Evolutionary conservation across 2,329 filamentous ascomycete genomes (phyloP).

Genomic region (Lecanicillium sp.): DNA sequence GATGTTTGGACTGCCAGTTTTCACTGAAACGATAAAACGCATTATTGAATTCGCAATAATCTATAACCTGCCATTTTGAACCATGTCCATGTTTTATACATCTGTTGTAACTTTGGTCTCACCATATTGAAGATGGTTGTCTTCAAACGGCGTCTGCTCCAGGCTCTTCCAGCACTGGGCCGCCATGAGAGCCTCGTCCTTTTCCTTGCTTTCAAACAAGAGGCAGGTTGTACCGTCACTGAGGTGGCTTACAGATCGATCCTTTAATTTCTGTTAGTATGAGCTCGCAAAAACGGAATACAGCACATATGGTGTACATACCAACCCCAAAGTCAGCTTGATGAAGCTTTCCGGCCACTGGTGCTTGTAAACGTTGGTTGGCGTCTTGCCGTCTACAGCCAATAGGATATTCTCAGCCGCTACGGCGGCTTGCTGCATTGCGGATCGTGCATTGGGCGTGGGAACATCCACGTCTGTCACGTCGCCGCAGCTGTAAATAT

Average conservation of each 20-base stretch:
- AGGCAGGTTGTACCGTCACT: slow-evolving; percentile 35
- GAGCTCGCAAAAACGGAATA: no score
- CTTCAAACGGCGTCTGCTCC: slow-evolving; percentile 36
- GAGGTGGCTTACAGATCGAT: slow-evolving; percentile 34
- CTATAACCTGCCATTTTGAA: not conserved
- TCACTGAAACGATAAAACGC: not conserved
- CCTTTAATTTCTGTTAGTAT: slow-evolving; percentile 21
- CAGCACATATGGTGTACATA: slow-evolving; percentile 24
- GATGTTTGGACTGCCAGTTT: slow-evolving; percentile 28
- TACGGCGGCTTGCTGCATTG: slow-evolving; percentile 41
- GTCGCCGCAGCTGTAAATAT: slow-evolving; percentile 57
- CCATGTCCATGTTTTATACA: not conserved
- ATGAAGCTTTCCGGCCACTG: slow-evolving; percentile 41
- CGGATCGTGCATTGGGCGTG: slow-evolving; percentile 45
- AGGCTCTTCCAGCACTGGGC: slow-evolving; percentile 32
- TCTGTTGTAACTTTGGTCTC: not conserved
- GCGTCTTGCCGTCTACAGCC: slow-evolving; percentile 30
- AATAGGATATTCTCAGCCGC: slow-evolving; percentile 47
- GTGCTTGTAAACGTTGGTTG: slow-evolving; percentile 29
- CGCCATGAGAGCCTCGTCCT: slow-evolving; percentile 35
- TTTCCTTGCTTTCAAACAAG: slow-evolving; percentile 31
- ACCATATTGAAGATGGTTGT: slow-evolving; percentile 12
- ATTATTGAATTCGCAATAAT: not conserved
- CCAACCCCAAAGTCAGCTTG: slow-evolving; percentile 45
- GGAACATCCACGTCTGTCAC: slow-evolving; percentile 43